These are phyloP conservation scores for Myxozyma lipomycoides DNA, from an alignment of 805 yeast genomes.

Conservation along the genomic window DNA sequence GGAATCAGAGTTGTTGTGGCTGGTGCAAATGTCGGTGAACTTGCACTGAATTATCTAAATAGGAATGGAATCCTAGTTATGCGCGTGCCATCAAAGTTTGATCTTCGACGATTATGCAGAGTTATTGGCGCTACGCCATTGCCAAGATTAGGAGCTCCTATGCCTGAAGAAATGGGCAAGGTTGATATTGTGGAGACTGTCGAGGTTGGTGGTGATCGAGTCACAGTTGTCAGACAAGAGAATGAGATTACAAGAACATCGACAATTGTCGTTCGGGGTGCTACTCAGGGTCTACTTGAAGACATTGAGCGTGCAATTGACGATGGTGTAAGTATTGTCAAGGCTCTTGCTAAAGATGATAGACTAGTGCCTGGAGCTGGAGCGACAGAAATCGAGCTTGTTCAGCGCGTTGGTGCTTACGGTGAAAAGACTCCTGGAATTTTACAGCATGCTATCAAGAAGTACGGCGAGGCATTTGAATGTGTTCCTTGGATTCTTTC, in stretches of 20 bases:
- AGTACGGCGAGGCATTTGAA: conserved; percentile 91
- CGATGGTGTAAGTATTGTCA: conserved; percentile 90
- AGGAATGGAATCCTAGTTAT: conserved; percentile 79
- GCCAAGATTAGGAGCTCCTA: conserved; percentile 90
- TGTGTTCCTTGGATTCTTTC: conserved; percentile 88
- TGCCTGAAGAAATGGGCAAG: conserved; percentile 88
- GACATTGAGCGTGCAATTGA: conserved; percentile 96
- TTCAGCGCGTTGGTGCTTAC: conserved; percentile 67
- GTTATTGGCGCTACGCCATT: conserved; percentile 97
- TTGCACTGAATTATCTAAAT: conserved; percentile 88
- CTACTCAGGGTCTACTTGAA: conserved; percentile 88
- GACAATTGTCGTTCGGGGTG: conserved; percentile 91
- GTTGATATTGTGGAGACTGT: conserved; percentile 83
- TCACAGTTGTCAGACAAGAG: conserved; percentile 80
- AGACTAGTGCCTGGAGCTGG: conserved; percentile 94
- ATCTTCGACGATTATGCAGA: conserved; percentile 85
- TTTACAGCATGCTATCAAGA: conserved; percentile 87
- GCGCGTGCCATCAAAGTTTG: conserved; percentile 90
- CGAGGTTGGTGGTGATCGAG: conserved; percentile 97
- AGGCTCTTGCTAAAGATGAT: conserved; percentile 79
- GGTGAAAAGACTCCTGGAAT: conserved; percentile 95
- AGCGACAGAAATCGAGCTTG: conserved; percentile 85
- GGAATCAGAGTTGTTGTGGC: conserved; percentile 89
- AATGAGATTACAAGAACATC: conserved; percentile 69
- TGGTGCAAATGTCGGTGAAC: conserved; percentile 90